Evolutionary conservation across 192 early-diverging fungal genomes (phyloP), one percentile per base, ranked within the genome.

Genomic region (Coemansia sp.): DNA sequence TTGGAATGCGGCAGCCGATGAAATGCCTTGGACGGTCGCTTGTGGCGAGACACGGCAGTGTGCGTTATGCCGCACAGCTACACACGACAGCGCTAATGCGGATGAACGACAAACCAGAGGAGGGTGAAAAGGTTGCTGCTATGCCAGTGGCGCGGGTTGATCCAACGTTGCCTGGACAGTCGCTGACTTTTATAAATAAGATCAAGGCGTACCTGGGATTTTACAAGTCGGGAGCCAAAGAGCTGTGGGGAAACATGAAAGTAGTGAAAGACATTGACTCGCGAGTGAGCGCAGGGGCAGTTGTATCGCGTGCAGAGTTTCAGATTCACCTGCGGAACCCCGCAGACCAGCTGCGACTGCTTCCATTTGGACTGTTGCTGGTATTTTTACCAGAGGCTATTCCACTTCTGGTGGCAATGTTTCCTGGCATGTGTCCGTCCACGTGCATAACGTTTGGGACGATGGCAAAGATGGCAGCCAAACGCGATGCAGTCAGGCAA

Each of bases 291-390:
- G 23, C 21, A 4, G 65, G 71, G 53, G 51, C 58, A 22, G 19
- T 11, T 33, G 22, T 77, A 0, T 68, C 64, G 19, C 75, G 75
- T 29, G 59, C 57, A 4, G 79, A 77, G 63, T 59, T 71, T 23
- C 75, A 76, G 67, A 65, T 77, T 30, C 21, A 42, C 33, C 61
- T 32, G 58, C 71, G 71, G 23, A 66, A 64, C 30, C 56, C 71
- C 11, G 50, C 42, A 29, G 80, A 82, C 58, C 70, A 64, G 50
- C 55, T 67, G 54, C 74, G 75, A 6, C 24, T 77, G 55, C 52
- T 74, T 17, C 80, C 80, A 59, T 82, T 82, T 54, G 75, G 58
- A 19, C 54, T 82, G 57, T 61, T 71, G 25, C 65, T 71, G 32
- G 11, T 82, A 2, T 50, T 77, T 36, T 57, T 73, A 29, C 68